Percentiles rank a stretch among this genome's conserved stretches.
phyloP scores from a whole-genome alignment of 2,329 filamentous ascomycete species.

The Hymenoscyphus fructigenus region DNA sequence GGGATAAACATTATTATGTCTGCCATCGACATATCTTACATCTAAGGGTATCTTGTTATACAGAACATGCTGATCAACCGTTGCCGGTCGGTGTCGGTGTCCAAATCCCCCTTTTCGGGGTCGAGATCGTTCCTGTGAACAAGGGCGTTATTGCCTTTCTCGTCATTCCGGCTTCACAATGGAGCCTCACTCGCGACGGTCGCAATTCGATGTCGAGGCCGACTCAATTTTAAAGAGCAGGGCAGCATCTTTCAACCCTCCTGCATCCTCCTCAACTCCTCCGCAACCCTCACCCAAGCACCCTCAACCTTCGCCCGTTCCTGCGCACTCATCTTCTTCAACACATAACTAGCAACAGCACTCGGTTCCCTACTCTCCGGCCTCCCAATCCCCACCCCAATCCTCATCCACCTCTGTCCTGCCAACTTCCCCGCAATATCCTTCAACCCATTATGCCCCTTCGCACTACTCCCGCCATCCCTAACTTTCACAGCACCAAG shows the following conservation, averaged over 20 bases:
- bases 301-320: conserved; percentile 34
- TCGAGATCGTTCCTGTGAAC: not conserved
- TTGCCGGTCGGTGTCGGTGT: not conserved
- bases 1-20: not conserved
- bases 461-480: conserved; percentile 61
- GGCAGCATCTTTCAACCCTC: not conserved
- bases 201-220: not conserved
- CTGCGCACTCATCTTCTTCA: conserved; percentile 45
- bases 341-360: conserved; percentile 74
- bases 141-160: not conserved
- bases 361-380: conserved; percentile 65
- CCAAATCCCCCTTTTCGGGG: not conserved
- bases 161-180: not conserved
- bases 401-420: conserved; percentile 49
- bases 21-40: not conserved
- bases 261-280: conserved; percentile 29
- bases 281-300: conserved; percentile 28
- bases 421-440: conserved; percentile 57
- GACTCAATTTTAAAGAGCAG: not conserved
- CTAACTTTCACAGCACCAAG: conserved; percentile 67
- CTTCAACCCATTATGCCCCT: conserved; percentile 75
- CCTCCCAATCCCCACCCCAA: conserved; percentile 86
- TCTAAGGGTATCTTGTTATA: not conserved
- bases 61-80: not conserved
- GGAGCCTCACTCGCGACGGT: not conserved